Conservation (phyloP, 1,139 yeast genomes). For the Groenewaldozyma sp. region DNA sequence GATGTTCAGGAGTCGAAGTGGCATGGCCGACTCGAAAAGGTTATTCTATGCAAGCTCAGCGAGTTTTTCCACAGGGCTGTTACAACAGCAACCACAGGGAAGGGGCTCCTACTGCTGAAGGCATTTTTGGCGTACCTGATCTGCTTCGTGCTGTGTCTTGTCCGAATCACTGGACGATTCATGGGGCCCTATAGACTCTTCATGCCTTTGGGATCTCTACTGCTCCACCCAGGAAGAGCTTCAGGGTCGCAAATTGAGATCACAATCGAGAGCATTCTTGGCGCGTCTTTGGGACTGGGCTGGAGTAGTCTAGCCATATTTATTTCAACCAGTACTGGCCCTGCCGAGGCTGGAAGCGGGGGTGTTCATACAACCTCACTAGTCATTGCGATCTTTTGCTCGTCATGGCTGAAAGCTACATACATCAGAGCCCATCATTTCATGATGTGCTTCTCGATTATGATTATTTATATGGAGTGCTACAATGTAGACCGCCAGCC, state of each 20-base stretch:
- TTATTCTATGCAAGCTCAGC: neutral
- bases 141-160: conserved; percentile 33
- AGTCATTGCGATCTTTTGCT: conserved; percentile 30
- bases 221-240: conserved; percentile 41
- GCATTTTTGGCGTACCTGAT: conserved; percentile 35
- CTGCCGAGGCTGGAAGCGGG: conserved; percentile 37
- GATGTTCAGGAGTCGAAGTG: neutral
- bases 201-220: conserved; percentile 34
- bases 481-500: conserved; percentile 15
- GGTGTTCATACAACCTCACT: conserved; percentile 39
- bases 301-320: conserved; percentile 38
- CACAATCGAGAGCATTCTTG: conserved; percentile 33
- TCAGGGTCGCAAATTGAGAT: conserved; percentile 43
- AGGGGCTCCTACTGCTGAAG: conserved; percentile 19
- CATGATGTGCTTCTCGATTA: conserved; percentile 32
- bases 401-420: conserved; percentile 37
- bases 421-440: conserved; percentile 35
- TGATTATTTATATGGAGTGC: conserved; percentile 29
- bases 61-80: neutral
- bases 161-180: conserved; percentile 34
- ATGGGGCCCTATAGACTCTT: conserved; percentile 33
- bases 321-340: conserved; percentile 33
- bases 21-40: neutral
- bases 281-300: conserved; percentile 41
- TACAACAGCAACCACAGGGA: neutral